Evolutionary conservation across 2,329 filamentous ascomycete genomes (phyloP).

Genomic region (Coniochaeta sp.): DNA sequence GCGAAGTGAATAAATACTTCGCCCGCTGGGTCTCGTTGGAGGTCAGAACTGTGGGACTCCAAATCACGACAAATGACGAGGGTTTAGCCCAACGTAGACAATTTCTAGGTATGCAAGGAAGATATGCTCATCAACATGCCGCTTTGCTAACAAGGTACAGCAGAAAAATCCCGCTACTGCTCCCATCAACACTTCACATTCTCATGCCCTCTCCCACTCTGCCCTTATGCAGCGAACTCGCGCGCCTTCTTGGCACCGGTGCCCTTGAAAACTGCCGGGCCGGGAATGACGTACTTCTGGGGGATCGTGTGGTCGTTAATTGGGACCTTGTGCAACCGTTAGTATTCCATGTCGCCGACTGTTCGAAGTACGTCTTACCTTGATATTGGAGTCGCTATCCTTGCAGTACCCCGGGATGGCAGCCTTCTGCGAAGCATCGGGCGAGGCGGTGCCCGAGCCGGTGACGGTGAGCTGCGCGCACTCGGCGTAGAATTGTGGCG

Average conservation of each 20-base stretch:
- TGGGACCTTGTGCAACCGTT: slow-evolving; percentile 10
- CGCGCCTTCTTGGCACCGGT: slow-evolving; percentile 10
- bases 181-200: background rate
- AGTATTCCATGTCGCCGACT: background rate
- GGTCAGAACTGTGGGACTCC: no score
- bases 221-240: slow-evolving; percentile 9
- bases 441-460: slow-evolving; percentile 20
- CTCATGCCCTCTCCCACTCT: background rate
- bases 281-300: slow-evolving; percentile 17
- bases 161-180: no score
- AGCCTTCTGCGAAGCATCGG: slow-evolving; percentile 16
- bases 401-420: slow-evolving; percentile 22
- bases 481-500: slow-evolving; percentile 46
- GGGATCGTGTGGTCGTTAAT: slow-evolving; percentile 17
- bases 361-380: slow-evolving; percentile 6
- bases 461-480: slow-evolving; percentile 44
- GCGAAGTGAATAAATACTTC: no score
- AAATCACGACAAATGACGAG: no score
- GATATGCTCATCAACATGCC: background rate
- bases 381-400: slow-evolving; percentile 18
- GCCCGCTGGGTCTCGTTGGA: no score
- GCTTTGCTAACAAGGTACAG: background rate
- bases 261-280: slow-evolving; percentile 17
- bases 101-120: background rate
- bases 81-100: no score